phyloP scores from a whole-genome alignment of 2,329 filamentous ascomycete species.

The Juglanconis oblonga region DNA sequence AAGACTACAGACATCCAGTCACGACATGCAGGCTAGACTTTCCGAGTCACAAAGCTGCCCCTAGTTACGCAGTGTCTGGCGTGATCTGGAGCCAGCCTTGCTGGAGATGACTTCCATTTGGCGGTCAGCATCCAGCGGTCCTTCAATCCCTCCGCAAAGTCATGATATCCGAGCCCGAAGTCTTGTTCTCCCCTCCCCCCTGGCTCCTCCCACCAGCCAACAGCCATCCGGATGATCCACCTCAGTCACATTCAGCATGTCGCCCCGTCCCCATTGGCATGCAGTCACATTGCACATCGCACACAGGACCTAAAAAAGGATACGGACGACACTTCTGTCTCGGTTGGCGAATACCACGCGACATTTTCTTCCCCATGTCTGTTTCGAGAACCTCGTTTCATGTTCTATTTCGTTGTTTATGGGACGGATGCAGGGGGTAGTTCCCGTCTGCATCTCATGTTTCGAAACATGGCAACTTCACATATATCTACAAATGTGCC shows the following conservation, averaged over 20 bases:
- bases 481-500: slow-evolving; percentile 3
- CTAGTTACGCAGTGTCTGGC: not conserved
- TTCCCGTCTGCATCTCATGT: slow-evolving; percentile 10
- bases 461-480: not conserved
- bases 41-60: not conserved
- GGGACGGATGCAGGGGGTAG: not conserved
- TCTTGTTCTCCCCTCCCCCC: not conserved
- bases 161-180: not conserved
- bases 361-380: slow-evolving; percentile 8
- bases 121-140: not conserved
- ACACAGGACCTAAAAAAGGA: slow-evolving; percentile 14
- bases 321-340: not conserved
- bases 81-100: not conserved
- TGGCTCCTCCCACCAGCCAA: not conserved
- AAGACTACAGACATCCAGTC: not conserved
- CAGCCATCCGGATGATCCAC: not conserved
- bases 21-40: not conserved
- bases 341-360: not conserved
- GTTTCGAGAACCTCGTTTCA: slow-evolving; percentile 23
- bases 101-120: not conserved
- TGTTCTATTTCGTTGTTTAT: slow-evolving; percentile 21
- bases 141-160: not conserved
- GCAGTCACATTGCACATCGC: slow-evolving; percentile 7
- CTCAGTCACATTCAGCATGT: not conserved
- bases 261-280: not conserved